Percentiles rank a stretch among this genome's conserved stretches.
Evolutionary conservation across 1,284 basidiomycete genomes (phyloP).

Genomic region (Irpex sp.): DNA sequence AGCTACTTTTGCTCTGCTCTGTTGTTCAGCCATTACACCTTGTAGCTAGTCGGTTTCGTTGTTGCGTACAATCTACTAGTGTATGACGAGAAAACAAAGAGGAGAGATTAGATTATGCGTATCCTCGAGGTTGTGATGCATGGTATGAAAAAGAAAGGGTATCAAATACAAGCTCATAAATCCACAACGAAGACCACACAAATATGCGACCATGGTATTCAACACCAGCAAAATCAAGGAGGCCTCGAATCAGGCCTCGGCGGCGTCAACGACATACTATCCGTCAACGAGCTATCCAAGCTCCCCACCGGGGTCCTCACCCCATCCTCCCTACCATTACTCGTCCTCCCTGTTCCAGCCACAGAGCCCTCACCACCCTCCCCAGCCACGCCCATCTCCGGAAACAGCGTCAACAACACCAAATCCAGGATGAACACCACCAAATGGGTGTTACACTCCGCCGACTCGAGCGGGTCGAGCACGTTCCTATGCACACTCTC

Average conservation of each 20-base stretch:
- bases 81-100: too few species aligned
- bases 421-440: slow-evolving; percentile 60
- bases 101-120: too few species aligned
- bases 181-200: background rate
- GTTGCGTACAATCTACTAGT: too few species aligned
- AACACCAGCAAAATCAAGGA: slow-evolving; percentile 1
- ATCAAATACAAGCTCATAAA: too few species aligned
- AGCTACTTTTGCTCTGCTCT: too few species aligned
- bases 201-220: background rate
- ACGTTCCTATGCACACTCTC: slow-evolving; percentile 18
- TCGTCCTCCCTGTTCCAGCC: slow-evolving; percentile 8
- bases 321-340: background rate
- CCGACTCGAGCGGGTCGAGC: slow-evolving; percentile 52
- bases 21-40: too few species aligned
- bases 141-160: too few species aligned
- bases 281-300: slow-evolving; percentile 2
- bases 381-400: slow-evolving; percentile 44
- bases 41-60: too few species aligned
- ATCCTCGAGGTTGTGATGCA: too few species aligned
- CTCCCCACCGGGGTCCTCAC: background rate
- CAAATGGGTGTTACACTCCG: slow-evolving; percentile 63
- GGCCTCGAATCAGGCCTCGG: slow-evolving; percentile 12
- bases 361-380: background rate
- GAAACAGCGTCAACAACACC: slow-evolving; percentile 55
- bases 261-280: slow-evolving; percentile 6